These are phyloP conservation scores for Rhododendron simsii DNA, from an alignment of 148 eudicot genomes.

Conservation along the genomic window DNA sequence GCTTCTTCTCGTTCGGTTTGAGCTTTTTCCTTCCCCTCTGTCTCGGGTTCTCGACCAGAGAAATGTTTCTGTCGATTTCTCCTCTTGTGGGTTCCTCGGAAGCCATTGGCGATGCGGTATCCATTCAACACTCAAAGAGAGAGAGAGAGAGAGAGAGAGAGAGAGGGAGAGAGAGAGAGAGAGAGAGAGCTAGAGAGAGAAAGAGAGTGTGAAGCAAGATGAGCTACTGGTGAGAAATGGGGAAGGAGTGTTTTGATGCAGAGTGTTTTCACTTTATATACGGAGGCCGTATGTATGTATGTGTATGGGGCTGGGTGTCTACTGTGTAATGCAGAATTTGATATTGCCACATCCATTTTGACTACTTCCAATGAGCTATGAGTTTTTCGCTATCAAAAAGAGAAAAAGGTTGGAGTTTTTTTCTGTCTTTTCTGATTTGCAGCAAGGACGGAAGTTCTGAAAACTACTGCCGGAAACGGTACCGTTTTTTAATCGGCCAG, in stretches of 20 bases:
- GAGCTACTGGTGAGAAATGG: background rate
- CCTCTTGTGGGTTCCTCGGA: background rate
- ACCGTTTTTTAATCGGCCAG: too few species aligned
- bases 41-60: background rate
- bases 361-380: background rate
- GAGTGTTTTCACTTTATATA: background rate
- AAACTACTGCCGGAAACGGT: background rate
- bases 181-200: background rate
- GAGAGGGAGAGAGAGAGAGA: background rate
- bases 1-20: slow-evolving; percentile 14
- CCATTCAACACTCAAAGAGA: slow-evolving; percentile 11
- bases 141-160: background rate
- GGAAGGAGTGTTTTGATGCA: background rate
- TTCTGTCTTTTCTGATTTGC: background rate
- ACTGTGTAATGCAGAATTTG: background rate
- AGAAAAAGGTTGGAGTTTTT: background rate
- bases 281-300: background rate
- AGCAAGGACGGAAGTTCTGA: too few species aligned
- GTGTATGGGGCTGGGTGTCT: too few species aligned
- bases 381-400: background rate
- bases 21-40: slow-evolving; percentile 23
- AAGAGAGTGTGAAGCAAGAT: background rate
- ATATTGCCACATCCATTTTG: background rate
- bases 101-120: slow-evolving; percentile 20
- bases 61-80: background rate